Evolutionary conservation across 352 stramenopile genomes (phyloP), one percentile per base, ranked within the genome.

Genomic region (Phytophthora capsici): DNA sequence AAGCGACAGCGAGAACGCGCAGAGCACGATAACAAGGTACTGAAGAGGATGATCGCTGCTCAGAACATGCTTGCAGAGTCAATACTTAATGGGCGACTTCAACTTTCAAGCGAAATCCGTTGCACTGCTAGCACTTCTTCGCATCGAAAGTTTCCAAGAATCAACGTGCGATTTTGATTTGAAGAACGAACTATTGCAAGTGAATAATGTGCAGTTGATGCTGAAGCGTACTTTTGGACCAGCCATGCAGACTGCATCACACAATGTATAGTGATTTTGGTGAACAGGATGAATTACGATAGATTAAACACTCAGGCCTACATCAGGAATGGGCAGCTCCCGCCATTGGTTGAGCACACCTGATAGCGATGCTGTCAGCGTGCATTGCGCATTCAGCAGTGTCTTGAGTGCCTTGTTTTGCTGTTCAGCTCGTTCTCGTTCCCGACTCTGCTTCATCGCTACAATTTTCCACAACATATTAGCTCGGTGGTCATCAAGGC

Each of bases 351-450:
- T 50, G 12, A 71, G 20, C n/a, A 71, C 57, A 20, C 48, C 30
- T 4, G 50, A 63, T 9, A 71, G 36, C 20, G 63, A 71, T 23
- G 36, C 20, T 0, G 63, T 63, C 19, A 67, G 44, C 2, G 49
- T 47, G n/a, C 34, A 57, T 37, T 71, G 63, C 8, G 49, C 46
- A 34, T 13, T 45, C 17, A 71, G 50, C 43, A 71, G 41, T 13
- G 19, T 40, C 50, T 71, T 68, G n/a, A 71, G 63, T 20, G 57
- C 49, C 57, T 45, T 58, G 50, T 71, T 71, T 28, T 65, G 36
- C 0, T 43, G 6, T 48, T 71, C 57, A 53, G 63, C 63, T 22
- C 19, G 37, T 38, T 71, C 63, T 48, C 57, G 23, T 20, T 68
- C 57, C 16, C 60, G 44, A 6, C 50, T 63, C 30, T 71, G 63